Conservation (phyloP, 495 filamentous ascomycete species). For the Xylaria scruposa region DNA sequence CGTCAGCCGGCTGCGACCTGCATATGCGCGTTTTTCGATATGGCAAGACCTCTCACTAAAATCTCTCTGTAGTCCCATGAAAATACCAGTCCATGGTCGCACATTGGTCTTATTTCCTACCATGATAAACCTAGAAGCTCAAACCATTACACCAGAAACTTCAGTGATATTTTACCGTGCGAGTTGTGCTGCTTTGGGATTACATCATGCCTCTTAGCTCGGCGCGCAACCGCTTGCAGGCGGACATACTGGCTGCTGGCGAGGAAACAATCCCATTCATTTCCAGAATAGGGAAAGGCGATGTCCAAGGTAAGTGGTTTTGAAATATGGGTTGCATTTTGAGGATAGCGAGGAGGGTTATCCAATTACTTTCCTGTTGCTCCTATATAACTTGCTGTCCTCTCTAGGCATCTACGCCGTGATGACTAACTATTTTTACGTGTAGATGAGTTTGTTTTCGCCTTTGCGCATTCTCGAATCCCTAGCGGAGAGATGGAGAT, state of each 20-base stretch:
- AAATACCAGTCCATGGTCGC: not conserved
- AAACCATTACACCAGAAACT: not conserved
- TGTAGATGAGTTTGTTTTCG: constrained; percentile 65
- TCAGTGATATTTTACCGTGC: not conserved
- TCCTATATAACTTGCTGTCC: not conserved
- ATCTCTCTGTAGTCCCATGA: not conserved
- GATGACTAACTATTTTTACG: not conserved
- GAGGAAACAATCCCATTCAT: constrained; percentile 26
- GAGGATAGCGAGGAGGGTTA: not conserved
- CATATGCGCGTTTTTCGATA: not conserved
- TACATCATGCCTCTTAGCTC: constrained; percentile 21
- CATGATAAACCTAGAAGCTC: not conserved
- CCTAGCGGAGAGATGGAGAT: constrained; percentile 51
- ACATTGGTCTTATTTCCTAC: not conserved
- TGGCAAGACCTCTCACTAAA: not conserved
- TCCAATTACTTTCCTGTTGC: not conserved
- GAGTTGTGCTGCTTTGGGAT: not conserved
- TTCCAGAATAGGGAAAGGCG: constrained; percentile 57
- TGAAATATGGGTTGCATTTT: not conserved
- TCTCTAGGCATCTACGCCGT: not conserved
- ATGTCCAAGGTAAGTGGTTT: constrained; percentile 52
- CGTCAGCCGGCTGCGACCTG: not conserved
- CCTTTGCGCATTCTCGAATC: constrained; percentile 44
- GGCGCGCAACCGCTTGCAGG: constrained; percentile 24
- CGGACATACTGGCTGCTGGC: constrained; percentile 32